Conservation (phyloP, 2,329 filamentous ascomycete species). For the Fragosphaeria purpurea region DNA sequence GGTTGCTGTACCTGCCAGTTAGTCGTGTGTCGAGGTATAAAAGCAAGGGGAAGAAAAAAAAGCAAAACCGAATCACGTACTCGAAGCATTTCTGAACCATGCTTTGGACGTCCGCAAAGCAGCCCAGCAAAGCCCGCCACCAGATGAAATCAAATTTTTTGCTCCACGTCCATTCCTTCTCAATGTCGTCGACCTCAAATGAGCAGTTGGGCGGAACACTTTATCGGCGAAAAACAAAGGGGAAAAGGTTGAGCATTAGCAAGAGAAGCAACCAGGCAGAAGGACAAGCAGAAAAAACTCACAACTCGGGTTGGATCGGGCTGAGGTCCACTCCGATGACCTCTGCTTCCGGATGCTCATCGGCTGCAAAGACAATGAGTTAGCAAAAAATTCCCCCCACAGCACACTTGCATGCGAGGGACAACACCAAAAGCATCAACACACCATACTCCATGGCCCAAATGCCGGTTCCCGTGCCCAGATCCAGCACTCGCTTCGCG, state of each 20-base stretch:
- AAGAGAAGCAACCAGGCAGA: neutral
- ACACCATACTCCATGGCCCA: conserved; percentile 16
- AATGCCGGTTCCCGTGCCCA: conserved; percentile 15
- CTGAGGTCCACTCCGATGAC: conserved; percentile 16
- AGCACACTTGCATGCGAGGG: neutral
- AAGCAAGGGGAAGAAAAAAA: too few species aligned
- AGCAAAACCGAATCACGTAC: neutral
- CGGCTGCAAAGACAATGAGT: conserved; percentile 5
- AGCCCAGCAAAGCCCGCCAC: conserved; percentile 13
- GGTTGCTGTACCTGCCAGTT: conserved; percentile 7
- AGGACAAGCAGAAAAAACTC: neutral
- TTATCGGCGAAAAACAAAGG: neutral
- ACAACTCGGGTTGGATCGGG: conserved; percentile 14
- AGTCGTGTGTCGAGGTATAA: neutral
- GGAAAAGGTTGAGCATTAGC: neutral
- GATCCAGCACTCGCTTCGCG: conserved; percentile 13
- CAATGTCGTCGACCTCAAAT: conserved; percentile 14
- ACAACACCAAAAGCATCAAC: neutral
- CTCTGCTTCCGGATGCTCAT: conserved; percentile 13
- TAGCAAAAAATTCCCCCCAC: neutral
- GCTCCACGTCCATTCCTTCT: conserved; percentile 16
- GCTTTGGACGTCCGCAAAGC: conserved; percentile 10
- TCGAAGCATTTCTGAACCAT: conserved; percentile 13
- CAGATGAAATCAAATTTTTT: conserved; percentile 16
- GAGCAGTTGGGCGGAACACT: conserved; percentile 11